phyloP scores from a whole-genome alignment of 345 rosid genomes.

The Kernera saxatilis region DNA sequence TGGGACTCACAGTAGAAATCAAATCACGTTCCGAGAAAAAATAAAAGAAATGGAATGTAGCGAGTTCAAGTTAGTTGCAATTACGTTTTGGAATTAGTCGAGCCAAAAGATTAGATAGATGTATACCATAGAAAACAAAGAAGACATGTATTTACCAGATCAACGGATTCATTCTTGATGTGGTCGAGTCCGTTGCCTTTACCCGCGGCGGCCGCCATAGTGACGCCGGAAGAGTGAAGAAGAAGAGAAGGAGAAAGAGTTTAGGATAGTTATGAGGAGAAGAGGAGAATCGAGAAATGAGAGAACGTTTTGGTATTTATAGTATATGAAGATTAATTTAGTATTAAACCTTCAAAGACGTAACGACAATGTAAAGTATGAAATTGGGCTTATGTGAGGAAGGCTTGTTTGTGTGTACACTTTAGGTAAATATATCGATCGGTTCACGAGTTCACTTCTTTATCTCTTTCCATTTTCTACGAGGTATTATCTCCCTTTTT shows the following conservation, averaged over 20 bases:
- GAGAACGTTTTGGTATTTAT: conserved; percentile 1
- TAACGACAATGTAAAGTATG: neutral
- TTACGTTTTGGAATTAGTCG: neutral
- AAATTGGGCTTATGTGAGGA: conserved; percentile 1
- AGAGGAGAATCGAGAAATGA: neutral
- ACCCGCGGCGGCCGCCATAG: conserved; percentile 22
- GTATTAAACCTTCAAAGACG: neutral
- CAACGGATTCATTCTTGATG: conserved; percentile 68
- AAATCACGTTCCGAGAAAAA: neutral
- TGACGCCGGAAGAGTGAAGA: neutral
- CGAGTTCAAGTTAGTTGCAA: neutral
- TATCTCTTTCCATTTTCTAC: neutral
- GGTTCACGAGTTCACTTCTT: conserved; percentile 11
- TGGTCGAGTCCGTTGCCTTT: conserved; percentile 53
- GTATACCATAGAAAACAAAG: neutral
- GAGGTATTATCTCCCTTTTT: neutral
- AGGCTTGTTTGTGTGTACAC: neutral
- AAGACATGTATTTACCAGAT: conserved; percentile 38
- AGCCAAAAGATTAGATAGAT: neutral
- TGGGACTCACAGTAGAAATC: neutral
- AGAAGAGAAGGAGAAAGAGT: neutral
- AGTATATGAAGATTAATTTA: neutral
- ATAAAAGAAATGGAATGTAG: neutral
- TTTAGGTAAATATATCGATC: neutral
- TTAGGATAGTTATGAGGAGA: neutral